Conservation (phyloP, 108 stramenopile species). For the Skeletonema potamos region DNA sequence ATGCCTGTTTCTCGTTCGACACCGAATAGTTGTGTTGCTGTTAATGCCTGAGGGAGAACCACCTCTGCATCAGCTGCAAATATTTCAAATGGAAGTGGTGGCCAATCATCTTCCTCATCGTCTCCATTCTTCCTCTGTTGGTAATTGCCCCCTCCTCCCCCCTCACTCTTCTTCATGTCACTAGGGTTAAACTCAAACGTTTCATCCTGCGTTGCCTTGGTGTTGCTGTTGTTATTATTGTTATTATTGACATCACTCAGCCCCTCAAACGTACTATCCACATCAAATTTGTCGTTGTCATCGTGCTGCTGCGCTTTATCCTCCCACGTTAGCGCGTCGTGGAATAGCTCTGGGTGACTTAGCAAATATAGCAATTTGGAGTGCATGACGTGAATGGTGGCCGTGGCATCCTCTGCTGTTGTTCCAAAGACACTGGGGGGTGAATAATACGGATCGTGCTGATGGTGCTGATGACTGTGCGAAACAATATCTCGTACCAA, state of each 20-base stretch:
- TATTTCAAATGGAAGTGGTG: slow-evolving; percentile 75
- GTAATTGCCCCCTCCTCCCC: slow-evolving; percentile 11
- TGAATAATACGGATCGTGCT: background rate
- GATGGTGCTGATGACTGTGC: background rate
- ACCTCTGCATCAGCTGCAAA: slow-evolving; percentile 88
- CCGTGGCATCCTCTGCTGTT: slow-evolving; percentile 55
- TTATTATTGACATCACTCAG: slow-evolving; percentile 12
- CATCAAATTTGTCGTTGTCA: slow-evolving; percentile 66
- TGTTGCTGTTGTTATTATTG: slow-evolving; percentile 4
- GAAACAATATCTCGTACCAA: background rate
- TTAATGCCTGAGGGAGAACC: slow-evolving; percentile 82
- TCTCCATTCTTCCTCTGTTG: slow-evolving; percentile 6
- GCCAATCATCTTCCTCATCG: slow-evolving; percentile 18
- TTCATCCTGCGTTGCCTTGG: slow-evolving; percentile 3
- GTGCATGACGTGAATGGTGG: slow-evolving; percentile 76
- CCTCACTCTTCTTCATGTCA: slow-evolving; percentile 29
- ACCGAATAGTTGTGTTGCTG: slow-evolving; percentile 87
- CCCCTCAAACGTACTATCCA: slow-evolving; percentile 21
- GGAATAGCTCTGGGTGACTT: slow-evolving; percentile 77
- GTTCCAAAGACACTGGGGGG: background rate
- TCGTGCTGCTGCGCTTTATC: slow-evolving; percentile 23
- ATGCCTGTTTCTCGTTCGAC: slow-evolving; percentile 80
- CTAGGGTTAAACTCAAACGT: slow-evolving; percentile 32
- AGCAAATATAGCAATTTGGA: slow-evolving; percentile 66
- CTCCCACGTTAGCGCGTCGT: slow-evolving; percentile 57